Evolutionary conservation across 805 yeast species (phyloP), one percentile per base, ranked within the genome.

Genomic region (Cyberlindnera lachancei): DNA sequence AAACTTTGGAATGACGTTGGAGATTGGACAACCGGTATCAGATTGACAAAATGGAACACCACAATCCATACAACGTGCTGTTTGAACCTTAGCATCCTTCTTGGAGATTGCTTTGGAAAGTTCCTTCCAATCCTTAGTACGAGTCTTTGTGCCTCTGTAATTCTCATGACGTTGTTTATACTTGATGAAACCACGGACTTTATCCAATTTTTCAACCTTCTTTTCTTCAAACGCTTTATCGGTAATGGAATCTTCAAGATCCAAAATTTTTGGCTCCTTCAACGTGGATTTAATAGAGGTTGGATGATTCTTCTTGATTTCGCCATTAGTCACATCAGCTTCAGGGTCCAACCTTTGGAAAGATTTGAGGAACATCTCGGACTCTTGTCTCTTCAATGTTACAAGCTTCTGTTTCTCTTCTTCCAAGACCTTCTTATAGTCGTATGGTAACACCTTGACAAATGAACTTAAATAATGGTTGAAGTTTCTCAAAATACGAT

Each of bases 11-110:
- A 90, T 90, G 48, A 90, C 79, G 63, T 90, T 90, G 33, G 96
- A 87, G 45, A 90, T 82, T 33, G 98, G 98, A 66, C 98, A 90
- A 38, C 98, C 98, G 27, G 95, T 83, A 59, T 90, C 97, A 29
- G 95, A 81, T 53, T 90, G 94, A 70, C 98, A 90, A 75, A 90
- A 90, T 37, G 98, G 98, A 49, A 92, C 94, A 68, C 98, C 98
- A 70, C 98, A 90, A 63, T 90, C 97, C 95, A 92, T 90, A 72
- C 98, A 90, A 61, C 98, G 77, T 12, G 97, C 96, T 37, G 97
- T 84, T 66, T 90, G 96, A 56, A 71, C 74, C 56, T 78, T 74
- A 52, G 90, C 79, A 46, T 92, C 97, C 32, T 82, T 87, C 61
- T 84, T 82, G 36, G 86, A 67, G 48, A 90, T 68, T 35, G 95